Percentiles rank a stretch among this genome's conserved stretches.
These are phyloP conservation scores for Talaromyces trachyspermus DNA, from an alignment of 495 filamentous ascomycete species.

Conservation along the genomic window DNA sequence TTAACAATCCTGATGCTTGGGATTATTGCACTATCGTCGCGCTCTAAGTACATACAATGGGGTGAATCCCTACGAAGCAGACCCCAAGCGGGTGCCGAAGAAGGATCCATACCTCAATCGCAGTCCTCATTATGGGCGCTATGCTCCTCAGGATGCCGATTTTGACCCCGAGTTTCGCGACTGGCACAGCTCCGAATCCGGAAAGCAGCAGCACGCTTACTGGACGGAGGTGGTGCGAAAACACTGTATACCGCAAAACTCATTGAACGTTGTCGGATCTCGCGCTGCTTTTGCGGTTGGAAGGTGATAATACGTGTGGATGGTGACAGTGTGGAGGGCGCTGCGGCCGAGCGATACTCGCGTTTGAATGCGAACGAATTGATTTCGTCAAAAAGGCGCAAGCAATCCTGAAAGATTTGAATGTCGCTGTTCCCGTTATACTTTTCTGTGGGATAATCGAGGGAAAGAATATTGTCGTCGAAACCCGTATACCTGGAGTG, in stretches of 20 bases:
- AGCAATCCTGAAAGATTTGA: constrained; percentile 23
- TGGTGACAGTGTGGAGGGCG: constrained; percentile 16
- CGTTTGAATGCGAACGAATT: constrained; percentile 52
- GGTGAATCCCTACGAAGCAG: constrained; percentile 31
- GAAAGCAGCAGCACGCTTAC: constrained; percentile 16
- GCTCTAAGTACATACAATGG: constrained; percentile 2
- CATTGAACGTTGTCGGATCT: constrained; percentile 24
- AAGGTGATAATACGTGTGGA: constrained; percentile 36
- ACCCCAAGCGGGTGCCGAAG: constrained; percentile 22
- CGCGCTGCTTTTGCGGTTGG: constrained; percentile 33
- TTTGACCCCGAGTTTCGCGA: constrained; percentile 29
- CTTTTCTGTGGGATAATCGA: constrained; percentile 34
- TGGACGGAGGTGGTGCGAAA: constrained; percentile 29
- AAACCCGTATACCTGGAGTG: constrained; percentile 37
- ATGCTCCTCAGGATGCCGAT: constrained; percentile 28
- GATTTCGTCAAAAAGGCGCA: constrained; percentile 33
- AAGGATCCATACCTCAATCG: constrained; percentile 32
- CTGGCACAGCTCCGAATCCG: constrained; percentile 28
- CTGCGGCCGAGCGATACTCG: constrained; percentile 31
- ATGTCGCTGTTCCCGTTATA: constrained; percentile 31
- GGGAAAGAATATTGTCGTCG: constrained; percentile 34
- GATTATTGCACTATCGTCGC: not conserved
- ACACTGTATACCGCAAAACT: constrained; percentile 27
- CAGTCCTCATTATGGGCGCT: constrained; percentile 38
- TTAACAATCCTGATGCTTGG: constrained; percentile 4